These are phyloP conservation scores for Iris macrosiphon DNA, from an alignment of 106 monocot species.

Conservation along the genomic window DNA sequence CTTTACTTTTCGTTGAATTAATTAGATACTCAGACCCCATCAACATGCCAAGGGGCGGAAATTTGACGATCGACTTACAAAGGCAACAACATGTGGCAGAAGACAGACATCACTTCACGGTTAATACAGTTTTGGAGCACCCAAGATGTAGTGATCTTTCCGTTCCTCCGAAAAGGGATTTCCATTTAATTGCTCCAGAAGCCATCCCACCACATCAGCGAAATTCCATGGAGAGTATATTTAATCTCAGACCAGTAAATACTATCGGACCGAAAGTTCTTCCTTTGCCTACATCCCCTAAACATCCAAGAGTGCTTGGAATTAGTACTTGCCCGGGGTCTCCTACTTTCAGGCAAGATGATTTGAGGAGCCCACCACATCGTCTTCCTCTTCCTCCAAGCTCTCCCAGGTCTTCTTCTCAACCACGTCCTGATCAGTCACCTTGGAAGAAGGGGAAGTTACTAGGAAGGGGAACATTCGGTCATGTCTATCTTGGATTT, in stretches of 20 bases:
- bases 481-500: constrained; percentile 82
- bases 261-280: constrained; percentile 25
- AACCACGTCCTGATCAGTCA: constrained; percentile 31
- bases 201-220: constrained; percentile 11
- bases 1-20: constrained; percentile 11
- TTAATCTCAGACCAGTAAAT: constrained; percentile 20
- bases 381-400: constrained; percentile 79
- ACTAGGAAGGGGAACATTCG: constrained; percentile 84
- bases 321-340: constrained; percentile 26
- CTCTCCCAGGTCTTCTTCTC: constrained; percentile 37
- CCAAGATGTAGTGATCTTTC: constrained; percentile 23
- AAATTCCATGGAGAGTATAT: constrained; percentile 20
- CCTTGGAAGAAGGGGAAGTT: constrained; percentile 84
- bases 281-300: constrained; percentile 37
- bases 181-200: constrained; percentile 7
- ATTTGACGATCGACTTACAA: constrained; percentile 12
- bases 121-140: constrained; percentile 28
- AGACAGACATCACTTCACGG: constrained; percentile 13
- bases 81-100: constrained; percentile 26
- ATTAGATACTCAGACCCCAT: constrained; percentile 44
- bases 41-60: constrained; percentile 30
- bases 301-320: constrained; percentile 13
- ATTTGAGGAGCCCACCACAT: constrained; percentile 47
- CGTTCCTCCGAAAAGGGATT: constrained; percentile 38
- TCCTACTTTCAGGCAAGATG: constrained; percentile 37